Conservation (phyloP, 2,329 filamentous ascomycete species). For the Periconia sp. region DNA sequence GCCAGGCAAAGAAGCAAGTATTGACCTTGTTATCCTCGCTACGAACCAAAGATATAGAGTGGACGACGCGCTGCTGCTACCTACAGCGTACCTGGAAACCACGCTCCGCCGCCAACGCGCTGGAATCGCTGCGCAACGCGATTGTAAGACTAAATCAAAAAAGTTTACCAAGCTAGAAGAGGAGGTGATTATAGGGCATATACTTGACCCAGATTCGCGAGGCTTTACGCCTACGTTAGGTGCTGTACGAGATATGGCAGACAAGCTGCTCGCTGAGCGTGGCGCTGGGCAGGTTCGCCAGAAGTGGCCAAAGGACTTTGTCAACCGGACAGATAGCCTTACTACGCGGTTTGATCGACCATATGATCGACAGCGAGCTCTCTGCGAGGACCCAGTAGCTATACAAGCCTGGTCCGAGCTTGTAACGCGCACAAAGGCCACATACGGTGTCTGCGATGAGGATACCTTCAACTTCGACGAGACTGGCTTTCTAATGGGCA, state of each 20-base stretch:
- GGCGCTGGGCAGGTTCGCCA: conserved; percentile 17
- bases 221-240: conserved; percentile 9
- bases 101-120: background rate
- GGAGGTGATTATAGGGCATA: conserved; percentile 11
- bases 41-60: too few relatives aligned
- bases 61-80: too few relatives aligned
- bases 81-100: too few relatives aligned
- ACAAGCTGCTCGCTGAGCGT: conserved; percentile 8
- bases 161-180: conserved; percentile 8
- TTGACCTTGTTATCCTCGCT: too few relatives aligned
- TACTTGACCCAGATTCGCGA: conserved; percentile 9
- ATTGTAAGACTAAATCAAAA: conserved; percentile 9
- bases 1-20: too few relatives aligned
- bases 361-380: too few relatives aligned
- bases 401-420: background rate
- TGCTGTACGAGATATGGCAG: background rate
- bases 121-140: background rate
- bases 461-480: conserved; percentile 19
- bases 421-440: conserved; percentile 4
- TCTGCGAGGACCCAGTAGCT: too few relatives aligned
- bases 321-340: conserved; percentile 17
- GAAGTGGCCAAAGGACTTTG: conserved; percentile 27
- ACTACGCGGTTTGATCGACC: too few relatives aligned
- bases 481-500: conserved; percentile 13
- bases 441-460: conserved; percentile 11